These are phyloP conservation scores for Crithidia sp. DNA, from an alignment of 208 protist genomes.

Conservation along the genomic window DNA sequence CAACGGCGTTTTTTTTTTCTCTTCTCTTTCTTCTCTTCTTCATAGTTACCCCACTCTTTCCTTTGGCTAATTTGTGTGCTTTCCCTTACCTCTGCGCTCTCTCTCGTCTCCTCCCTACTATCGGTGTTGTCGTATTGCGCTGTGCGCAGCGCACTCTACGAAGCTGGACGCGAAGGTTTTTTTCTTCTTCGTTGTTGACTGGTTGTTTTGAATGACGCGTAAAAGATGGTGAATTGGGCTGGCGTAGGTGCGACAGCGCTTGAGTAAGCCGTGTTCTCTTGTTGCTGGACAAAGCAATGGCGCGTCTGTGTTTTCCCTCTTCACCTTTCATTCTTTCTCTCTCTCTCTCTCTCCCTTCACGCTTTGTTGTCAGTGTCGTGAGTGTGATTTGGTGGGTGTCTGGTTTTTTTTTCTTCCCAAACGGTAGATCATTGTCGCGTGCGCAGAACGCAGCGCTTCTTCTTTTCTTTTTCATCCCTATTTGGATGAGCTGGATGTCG, in stretches of 20 bases:
- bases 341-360: background rate
- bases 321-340: background rate
- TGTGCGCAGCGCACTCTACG: too few species aligned
- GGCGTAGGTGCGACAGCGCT: too few species aligned
- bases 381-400: too few species aligned
- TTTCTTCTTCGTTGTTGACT: too few species aligned
- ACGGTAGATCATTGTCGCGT: too few species aligned
- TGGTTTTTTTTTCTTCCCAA: background rate
- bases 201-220: too few species aligned
- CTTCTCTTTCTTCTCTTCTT: constrained; percentile 16
- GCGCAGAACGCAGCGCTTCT: background rate
- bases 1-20: background rate
- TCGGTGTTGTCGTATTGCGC: constrained; percentile 7
- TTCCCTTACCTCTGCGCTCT: constrained; percentile 1
- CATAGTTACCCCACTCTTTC: background rate
- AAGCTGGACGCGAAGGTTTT: too few species aligned
- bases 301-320: too few species aligned
- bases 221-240: too few species aligned
- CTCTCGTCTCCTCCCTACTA: background rate
- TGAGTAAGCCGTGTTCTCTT: too few species aligned
- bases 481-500: too few species aligned
- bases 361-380: background rate
- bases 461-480: background rate
- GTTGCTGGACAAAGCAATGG: too few species aligned
- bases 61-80: constrained; percentile 15